phyloP scores from a whole-genome alignment of 306 rosid species.

The Prunus campanulata region DNA sequence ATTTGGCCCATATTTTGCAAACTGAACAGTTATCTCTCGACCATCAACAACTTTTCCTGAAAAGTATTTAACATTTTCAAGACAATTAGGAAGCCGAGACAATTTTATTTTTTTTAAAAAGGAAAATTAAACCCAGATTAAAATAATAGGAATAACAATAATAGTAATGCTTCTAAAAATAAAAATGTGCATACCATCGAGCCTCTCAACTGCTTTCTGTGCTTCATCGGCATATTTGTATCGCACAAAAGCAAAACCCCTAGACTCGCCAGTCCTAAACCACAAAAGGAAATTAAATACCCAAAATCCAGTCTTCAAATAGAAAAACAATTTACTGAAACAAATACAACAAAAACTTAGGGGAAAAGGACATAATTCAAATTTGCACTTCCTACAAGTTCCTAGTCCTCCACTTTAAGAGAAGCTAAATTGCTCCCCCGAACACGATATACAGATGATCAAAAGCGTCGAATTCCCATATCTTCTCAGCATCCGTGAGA shows the following conservation, averaged over 20 bases:
- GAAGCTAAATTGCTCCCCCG: neutral
- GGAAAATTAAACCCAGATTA: neutral
- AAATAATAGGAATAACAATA: neutral
- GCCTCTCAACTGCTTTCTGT: slow-evolving; percentile 82
- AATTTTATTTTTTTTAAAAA: neutral
- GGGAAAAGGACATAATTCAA: neutral
- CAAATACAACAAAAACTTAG: neutral
- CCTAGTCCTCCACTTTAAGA: slow-evolving; percentile 6
- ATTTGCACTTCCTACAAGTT: slow-evolving; percentile 7
- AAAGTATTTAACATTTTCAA: neutral
- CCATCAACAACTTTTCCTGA: slow-evolving; percentile 89
- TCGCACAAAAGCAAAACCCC: slow-evolving; percentile 94
- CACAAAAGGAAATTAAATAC: neutral
- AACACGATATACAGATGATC: neutral
- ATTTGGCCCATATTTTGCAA: slow-evolving; percentile 93
- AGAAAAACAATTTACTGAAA: neutral
- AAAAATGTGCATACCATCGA: slow-evolving; percentile 50
- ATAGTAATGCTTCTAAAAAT: neutral
- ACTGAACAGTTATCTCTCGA: slow-evolving; percentile 89
- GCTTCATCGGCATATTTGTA: slow-evolving; percentile 94
- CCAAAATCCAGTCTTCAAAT: neutral
- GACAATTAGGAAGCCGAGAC: neutral
- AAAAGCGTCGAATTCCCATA: slow-evolving; percentile 1
- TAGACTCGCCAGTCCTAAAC: slow-evolving; percentile 77
- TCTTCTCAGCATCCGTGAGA: slow-evolving; percentile 6